Base-by-base conservation (phyloP, 2,329 filamentous ascomycete species). In the Fonsecaea multimorphosa region DNA sequence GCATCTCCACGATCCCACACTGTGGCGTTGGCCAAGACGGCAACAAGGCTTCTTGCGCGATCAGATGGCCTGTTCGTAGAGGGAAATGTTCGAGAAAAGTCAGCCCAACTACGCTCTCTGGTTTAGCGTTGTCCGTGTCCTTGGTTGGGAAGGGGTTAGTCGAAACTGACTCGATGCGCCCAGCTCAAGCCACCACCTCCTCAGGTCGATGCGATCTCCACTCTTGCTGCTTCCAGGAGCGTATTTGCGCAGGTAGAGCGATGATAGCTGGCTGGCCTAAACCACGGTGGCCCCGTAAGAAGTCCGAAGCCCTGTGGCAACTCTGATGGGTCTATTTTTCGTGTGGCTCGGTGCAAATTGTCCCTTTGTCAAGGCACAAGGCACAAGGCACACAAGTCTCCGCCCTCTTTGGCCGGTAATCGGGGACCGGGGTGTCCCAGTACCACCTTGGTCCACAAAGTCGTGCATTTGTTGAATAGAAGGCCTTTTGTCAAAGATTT, bases 1-100 rank as follows among this genome's bases (percentile, higher is more conserved):
- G 19, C 24, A 55, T 55, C 54, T 59, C 61, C 61, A 64, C 61
- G 61, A 64, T 64, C 55, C 61, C 36, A 64, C 61, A 54, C 40
- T 46, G 61, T 64, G 61, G 61, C 61, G 61, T 64, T 31, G 22
- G 60, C 53, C 40, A 44, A 46, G 59, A 11, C 34, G 32, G 58
- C 19, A 38, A 29, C 32, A 6, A 40, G 24, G 60, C 52, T 29
- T 57, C 11, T 38, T 24, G n/a, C 34, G 22, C 27, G 59, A 62
- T 56, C 59, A 62, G 52, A 56, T 62, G 58, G 34, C 22, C 22
- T 36, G 29, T 32, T 7, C 34, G 31, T n/a, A 61, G 27, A 19
- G 5, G 49, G 58, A 19, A 54, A 61, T 61, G 14, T 61, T 61
- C 58, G 46, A 61, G 58, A 61, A 61, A 36, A 38, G 34, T 52